These are phyloP conservation scores for Monosporascus sp. DNA, from an alignment of 2,329 filamentous ascomycete genomes.

Conservation along the genomic window DNA sequence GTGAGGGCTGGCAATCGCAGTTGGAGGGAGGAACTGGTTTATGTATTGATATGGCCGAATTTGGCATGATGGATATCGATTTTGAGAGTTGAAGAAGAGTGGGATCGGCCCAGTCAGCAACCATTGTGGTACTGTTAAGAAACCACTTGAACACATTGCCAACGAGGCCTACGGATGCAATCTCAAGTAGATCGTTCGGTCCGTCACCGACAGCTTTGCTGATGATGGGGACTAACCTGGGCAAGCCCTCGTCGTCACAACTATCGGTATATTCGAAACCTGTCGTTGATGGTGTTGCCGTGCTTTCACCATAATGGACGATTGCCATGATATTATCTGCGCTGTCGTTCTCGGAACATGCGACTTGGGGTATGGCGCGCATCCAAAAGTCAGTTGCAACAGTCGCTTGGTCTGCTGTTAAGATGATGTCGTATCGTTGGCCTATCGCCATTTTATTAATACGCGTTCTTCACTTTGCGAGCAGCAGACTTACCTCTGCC, in stretches of 20 bases:
- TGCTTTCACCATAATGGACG: slow-evolving; percentile 33
- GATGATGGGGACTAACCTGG: slow-evolving; percentile 29
- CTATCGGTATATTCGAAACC: slow-evolving; percentile 14
- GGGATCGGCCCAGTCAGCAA: slow-evolving; percentile 42
- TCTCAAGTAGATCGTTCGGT: slow-evolving; percentile 11
- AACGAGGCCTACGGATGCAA: slow-evolving; percentile 20
- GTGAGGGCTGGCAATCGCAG: too few relatives aligned
- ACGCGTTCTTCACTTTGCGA: too few relatives aligned
- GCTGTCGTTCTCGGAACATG: slow-evolving; percentile 36
- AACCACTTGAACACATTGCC: slow-evolving; percentile 39
- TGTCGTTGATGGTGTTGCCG: slow-evolving; percentile 11
- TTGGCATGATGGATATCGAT: too few relatives aligned
- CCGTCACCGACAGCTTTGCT: slow-evolving; percentile 25
- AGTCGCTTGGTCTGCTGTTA: slow-evolving; percentile 33
- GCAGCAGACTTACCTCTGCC: slow-evolving; percentile 16
- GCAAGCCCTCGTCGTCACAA: slow-evolving; percentile 29
- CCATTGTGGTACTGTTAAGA: slow-evolving; percentile 42
- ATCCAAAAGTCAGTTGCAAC: slow-evolving; percentile 41
- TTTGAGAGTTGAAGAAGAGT: slow-evolving; percentile 31
- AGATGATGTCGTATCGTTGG: slow-evolving; percentile 42
- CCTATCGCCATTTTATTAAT: slow-evolving; percentile 15
- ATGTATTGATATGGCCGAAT: too few relatives aligned
- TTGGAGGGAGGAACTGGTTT: too few relatives aligned
- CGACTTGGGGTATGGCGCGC: slow-evolving; percentile 36
- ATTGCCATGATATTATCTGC: slow-evolving; percentile 43